Evolutionary conservation across 192 early-diverging fungal genomes (phyloP).

Genomic region (Gamsiella multidivaricata): DNA sequence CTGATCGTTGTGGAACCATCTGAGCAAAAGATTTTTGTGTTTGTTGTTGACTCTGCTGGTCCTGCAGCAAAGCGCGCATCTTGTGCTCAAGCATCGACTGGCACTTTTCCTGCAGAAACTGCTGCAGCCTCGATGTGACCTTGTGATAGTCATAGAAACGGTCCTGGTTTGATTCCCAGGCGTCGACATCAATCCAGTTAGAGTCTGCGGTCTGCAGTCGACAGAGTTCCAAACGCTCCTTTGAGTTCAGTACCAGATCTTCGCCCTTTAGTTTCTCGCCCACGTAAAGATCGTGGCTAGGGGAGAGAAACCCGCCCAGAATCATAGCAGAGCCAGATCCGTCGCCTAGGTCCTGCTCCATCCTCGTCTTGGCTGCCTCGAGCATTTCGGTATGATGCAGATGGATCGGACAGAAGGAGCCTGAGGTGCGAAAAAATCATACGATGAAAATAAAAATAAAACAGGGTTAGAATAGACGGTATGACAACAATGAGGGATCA

Average conservation of each 20-base stretch:
- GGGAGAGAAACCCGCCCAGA: constrained; percentile 54
- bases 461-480: constrained; percentile 2
- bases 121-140: constrained; percentile 40
- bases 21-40: neutral
- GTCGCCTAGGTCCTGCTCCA: constrained; percentile 33
- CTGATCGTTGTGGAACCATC: constrained; percentile 47
- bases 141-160: constrained; percentile 43
- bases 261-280: constrained; percentile 43
- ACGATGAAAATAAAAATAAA: constrained; percentile 1
- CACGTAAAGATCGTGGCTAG: constrained; percentile 54
- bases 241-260: constrained; percentile 26
- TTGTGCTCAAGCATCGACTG: constrained; percentile 18
- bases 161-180: constrained; percentile 50
- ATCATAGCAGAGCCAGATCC: constrained; percentile 30
- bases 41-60: constrained; percentile 14
- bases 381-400: constrained; percentile 54
- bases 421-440: constrained; percentile 9
- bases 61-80: constrained; percentile 24
- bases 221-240: constrained; percentile 43
- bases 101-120: constrained; percentile 39
- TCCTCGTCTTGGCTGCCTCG: constrained; percentile 35
- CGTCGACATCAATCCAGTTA: constrained; percentile 55
- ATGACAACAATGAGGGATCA: too few relatives aligned
- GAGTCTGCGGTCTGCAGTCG: constrained; percentile 42
- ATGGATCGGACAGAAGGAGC: constrained; percentile 53